Evolutionary conservation across 164 flowering plant genomes (phyloP).

Genomic region (Kingdonia uniflora): DNA sequence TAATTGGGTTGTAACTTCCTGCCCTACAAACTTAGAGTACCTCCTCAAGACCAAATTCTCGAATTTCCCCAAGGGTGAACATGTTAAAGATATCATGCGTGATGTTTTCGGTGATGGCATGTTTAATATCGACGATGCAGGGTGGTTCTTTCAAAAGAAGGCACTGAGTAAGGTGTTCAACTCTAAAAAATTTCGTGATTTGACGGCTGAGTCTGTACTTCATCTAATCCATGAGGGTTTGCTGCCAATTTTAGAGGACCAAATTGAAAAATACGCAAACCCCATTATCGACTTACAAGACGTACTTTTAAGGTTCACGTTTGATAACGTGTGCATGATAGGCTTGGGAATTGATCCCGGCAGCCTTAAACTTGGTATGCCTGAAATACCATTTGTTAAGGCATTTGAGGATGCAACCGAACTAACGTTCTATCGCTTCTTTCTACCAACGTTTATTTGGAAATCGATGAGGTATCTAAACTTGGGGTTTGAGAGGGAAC

Average conservation of each 20-base stretch:
- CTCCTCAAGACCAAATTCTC: slow-evolving; percentile 61
- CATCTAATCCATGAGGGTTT: slow-evolving; percentile 64
- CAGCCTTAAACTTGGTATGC: slow-evolving; percentile 49
- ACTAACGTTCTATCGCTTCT: slow-evolving; percentile 48
- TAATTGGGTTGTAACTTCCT: slow-evolving; percentile 37
- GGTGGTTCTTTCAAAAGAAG: slow-evolving; percentile 52
- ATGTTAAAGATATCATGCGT: slow-evolving; percentile 39
- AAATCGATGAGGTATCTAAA: slow-evolving; percentile 44
- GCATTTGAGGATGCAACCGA: slow-evolving; percentile 92
- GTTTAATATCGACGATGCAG: slow-evolving; percentile 56
- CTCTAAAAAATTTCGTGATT: slow-evolving; percentile 51
- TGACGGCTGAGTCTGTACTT: slow-evolving; percentile 50
- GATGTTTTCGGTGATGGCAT: slow-evolving; percentile 75
- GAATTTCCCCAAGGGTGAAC: slow-evolving; percentile 73
- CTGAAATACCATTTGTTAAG: slow-evolving; percentile 66
- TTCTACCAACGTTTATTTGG: slow-evolving; percentile 65
- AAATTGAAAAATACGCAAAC: slow-evolving; percentile 4
- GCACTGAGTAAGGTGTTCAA: slow-evolving; percentile 58
- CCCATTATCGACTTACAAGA: slow-evolving; percentile 55
- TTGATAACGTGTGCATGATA: slow-evolving; percentile 92
- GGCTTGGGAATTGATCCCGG: slow-evolving; percentile 95
- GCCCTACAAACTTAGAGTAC: slow-evolving; percentile 56
- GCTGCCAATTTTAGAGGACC: slow-evolving; percentile 45
- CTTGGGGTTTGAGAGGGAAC: slow-evolving; percentile 50
- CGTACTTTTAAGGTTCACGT: slow-evolving; percentile 63